phyloP scores from a whole-genome alignment of 371 early-diverging fungal genomes.

The Mortierella sp. region DNA sequence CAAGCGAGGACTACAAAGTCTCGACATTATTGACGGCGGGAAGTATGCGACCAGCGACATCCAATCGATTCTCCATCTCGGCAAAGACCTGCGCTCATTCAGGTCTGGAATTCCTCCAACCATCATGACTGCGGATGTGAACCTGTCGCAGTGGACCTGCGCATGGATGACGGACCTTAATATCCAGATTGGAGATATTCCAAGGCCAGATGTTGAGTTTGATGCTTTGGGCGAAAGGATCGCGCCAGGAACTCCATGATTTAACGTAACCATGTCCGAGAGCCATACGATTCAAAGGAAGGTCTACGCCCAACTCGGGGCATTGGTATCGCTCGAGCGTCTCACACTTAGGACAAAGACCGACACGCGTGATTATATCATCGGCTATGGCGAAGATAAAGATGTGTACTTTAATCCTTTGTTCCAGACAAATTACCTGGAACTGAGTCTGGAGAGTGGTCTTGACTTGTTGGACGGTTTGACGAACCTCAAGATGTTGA shows the following conservation, averaged over 20 bases:
- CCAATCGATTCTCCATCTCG: not conserved
- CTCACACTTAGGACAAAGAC: not conserved
- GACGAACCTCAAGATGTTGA: not conserved
- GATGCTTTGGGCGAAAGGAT: not conserved
- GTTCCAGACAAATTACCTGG: not conserved
- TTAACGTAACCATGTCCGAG: not conserved
- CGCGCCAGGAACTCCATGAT: too few relatives aligned
- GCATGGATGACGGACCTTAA: not conserved
- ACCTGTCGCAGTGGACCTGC: not conserved
- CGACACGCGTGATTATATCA: not conserved
- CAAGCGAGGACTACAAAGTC: not conserved
- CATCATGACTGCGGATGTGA: not conserved
- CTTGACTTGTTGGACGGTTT: not conserved
- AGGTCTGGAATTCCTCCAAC: not conserved
- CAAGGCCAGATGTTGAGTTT: not conserved
- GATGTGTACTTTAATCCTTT: not conserved
- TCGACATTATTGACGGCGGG: not conserved
- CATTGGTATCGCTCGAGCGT: not conserved
- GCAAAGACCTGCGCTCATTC: not conserved
- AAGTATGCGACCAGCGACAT: not conserved
- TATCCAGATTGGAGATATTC: not conserved
- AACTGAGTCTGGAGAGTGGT: conserved; percentile 14
- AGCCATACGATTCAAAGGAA: conserved; percentile 2
- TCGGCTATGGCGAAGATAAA: not conserved
- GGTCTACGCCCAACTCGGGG: conserved; percentile 9